Conservation (phyloP, 441 rosid species). For the Biscutella laevigata region DNA sequence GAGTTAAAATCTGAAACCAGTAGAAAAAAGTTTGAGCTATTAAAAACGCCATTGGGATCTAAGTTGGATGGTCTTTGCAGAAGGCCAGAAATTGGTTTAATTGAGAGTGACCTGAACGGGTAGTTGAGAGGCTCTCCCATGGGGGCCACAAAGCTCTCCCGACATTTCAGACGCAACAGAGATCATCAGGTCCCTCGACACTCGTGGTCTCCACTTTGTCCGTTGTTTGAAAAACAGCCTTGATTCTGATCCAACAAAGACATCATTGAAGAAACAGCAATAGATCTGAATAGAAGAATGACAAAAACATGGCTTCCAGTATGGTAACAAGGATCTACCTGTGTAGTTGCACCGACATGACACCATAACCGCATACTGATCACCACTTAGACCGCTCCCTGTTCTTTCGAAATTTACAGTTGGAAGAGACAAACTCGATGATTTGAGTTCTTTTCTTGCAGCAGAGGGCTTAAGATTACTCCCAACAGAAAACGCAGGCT, state of each 20-base stretch:
- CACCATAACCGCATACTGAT: slow-evolving; percentile 78
- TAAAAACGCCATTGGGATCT: not conserved
- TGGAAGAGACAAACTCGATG: slow-evolving; percentile 41
- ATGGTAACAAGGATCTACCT: slow-evolving; percentile 33
- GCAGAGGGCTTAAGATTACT: slow-evolving; percentile 47
- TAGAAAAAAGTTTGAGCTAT: slow-evolving; percentile 11
- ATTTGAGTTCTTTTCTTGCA: slow-evolving; percentile 37
- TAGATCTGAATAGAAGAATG: slow-evolving; percentile 17
- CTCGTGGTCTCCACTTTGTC: slow-evolving; percentile 79
- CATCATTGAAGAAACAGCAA: slow-evolving; percentile 4
- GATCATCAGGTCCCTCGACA: slow-evolving; percentile 81
- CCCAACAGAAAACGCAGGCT: slow-evolving; percentile 57
- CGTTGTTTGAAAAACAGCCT: slow-evolving; percentile 85
- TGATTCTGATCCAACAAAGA: slow-evolving; percentile 46
- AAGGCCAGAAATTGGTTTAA: not conserved
- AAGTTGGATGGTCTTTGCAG: not conserved
- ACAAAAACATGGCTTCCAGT: slow-evolving; percentile 15
- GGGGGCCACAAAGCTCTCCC: slow-evolving; percentile 47
- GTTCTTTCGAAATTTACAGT: slow-evolving; percentile 43
- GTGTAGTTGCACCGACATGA: slow-evolving; percentile 88
- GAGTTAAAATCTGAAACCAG: slow-evolving; percentile 71
- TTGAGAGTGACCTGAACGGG: slow-evolving; percentile 71
- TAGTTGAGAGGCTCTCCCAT: slow-evolving; percentile 61
- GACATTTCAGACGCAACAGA: slow-evolving; percentile 84
- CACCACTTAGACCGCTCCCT: slow-evolving; percentile 34